Evolutionary conservation across 129 eudicot genomes (phyloP), one percentile per base, ranked within the genome.

Genomic region (Heracleum sosnowskyi): DNA sequence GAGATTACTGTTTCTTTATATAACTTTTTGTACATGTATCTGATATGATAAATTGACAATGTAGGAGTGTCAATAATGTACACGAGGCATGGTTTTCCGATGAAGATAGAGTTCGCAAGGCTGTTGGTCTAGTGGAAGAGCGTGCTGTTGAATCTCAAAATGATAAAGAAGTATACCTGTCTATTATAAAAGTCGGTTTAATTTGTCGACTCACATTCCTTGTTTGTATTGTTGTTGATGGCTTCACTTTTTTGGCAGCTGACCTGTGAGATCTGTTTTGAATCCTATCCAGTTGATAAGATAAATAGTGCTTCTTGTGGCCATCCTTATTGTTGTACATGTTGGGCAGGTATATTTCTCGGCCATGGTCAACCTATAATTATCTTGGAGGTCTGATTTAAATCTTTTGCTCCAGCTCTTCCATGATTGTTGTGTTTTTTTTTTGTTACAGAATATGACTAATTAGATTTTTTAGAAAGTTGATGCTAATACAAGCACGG

Each of bases 41-140:
- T 66, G 13, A 72, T 78, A 18, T 22, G 60, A 26, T 40, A 53
- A 51, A 28, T 69, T 72, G 46, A 45, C 20, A 17, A 11, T 83
- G 64, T 77, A 95, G 99, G 98, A 90, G 83, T 84, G 96, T 96
- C 53, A 87, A 81, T 76, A 83, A 82, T 74, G 97, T 96, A 77
- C 92, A 90, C 16, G 99, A 96, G 79, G 97, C 84, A 76, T 96
- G 99, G 99, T 96, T 96, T 89, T 90, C 97, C 71, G 88, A 96
- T 81, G 99, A 96, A 82, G 97, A 92, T 49, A 68, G 79, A 69
- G 97, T 96, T 47, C 90, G 97, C 17, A 86, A 86, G 81, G 89
- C 92, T 51, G 95, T 92, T 83, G 97, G 99, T 18, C 39, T 95
- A 44, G 79, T 90, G 79, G 96, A 88, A 42, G 82, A 82, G 69